These are phyloP conservation scores for Aspergillus felis DNA, from an alignment of 2,329 filamentous ascomycete genomes.

Conservation along the genomic window DNA sequence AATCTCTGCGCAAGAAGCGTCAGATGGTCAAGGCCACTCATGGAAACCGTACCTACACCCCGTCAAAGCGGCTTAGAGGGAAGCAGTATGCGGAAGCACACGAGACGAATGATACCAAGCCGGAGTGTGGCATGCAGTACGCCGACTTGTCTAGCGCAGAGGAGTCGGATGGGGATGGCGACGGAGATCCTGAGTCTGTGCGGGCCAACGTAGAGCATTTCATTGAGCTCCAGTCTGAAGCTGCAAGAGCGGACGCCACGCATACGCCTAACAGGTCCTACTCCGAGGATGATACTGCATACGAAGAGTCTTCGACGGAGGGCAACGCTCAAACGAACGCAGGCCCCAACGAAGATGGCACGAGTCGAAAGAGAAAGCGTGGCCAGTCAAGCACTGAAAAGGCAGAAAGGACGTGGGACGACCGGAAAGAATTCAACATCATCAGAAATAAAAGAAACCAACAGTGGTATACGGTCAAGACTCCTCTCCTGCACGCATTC, in stretches of 20 bases:
- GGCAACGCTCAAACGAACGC: background rate
- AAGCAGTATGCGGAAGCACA: constrained; percentile 21
- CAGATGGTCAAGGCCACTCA: constrained; percentile 33
- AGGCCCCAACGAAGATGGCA: background rate
- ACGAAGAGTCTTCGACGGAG: constrained; percentile 8
- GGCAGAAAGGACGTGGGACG: constrained; percentile 11
- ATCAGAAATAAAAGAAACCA: constrained; percentile 2
- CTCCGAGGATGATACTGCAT: constrained; percentile 6
- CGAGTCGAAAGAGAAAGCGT: constrained; percentile 10
- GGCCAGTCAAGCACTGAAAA: constrained; percentile 5
- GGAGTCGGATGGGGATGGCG: constrained; percentile 8
- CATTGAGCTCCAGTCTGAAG: constrained; percentile 6
- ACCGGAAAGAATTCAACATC: constrained; percentile 23
- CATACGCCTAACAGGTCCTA: background rate
- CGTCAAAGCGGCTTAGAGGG: constrained; percentile 30
- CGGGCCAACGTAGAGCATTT: constrained; percentile 7
- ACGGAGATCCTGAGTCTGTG: constrained; percentile 13
- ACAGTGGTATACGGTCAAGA: constrained; percentile 23
- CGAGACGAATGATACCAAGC: background rate
- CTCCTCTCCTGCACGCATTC: constrained; percentile 56
- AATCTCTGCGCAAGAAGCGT: constrained; percentile 22
- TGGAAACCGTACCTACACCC: constrained; percentile 36
- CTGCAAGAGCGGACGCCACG: background rate
- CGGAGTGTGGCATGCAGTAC: constrained; percentile 3
- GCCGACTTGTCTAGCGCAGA: constrained; percentile 16